A percentile compares a stretch with the other conserved stretches of the same genome.
Evolutionary conservation across 345 rosid genomes (phyloP).

Genomic region (Streptanthus diversifolius): DNA sequence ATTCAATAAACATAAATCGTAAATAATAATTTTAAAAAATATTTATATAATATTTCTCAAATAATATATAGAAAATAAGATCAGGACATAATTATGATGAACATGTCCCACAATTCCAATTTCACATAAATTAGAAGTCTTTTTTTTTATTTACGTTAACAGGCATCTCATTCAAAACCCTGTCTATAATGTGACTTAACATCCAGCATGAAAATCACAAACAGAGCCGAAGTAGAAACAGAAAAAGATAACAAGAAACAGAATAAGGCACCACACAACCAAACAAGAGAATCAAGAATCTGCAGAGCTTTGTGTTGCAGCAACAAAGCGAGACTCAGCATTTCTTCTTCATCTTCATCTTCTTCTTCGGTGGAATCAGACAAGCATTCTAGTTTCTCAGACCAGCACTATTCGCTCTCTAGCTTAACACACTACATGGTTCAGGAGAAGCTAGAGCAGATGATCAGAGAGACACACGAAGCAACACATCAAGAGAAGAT

Average conservation of each 20-base stretch:
- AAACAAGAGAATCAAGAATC: constrained; percentile 38
- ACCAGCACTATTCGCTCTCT: constrained; percentile 50
- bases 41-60: too few species aligned
- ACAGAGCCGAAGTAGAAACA: constrained; percentile 8
- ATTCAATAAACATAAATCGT: too few species aligned
- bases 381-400: constrained; percentile 35
- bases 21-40: too few species aligned
- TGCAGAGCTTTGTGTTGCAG: constrained; percentile 70
- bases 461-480: constrained; percentile 62
- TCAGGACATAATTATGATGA: constrained; percentile 51
- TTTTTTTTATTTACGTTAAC: background rate
- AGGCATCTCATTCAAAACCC: constrained; percentile 26
- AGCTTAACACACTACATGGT: constrained; percentile 85
- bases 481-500: constrained; percentile 35
- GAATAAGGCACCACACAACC: constrained; percentile 11
- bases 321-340: constrained; percentile 59
- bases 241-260: background rate
- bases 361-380: constrained; percentile 48
- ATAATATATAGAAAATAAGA: background rate
- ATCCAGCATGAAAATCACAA: constrained; percentile 24
- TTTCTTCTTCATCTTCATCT: constrained; percentile 59
- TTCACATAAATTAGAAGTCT: background rate
- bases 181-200: constrained; percentile 18
- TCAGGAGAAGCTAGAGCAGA: constrained; percentile 77
- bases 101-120: constrained; percentile 17